A percentile compares a stretch with the other conserved stretches of the same genome.
Conservation (phyloP, 805 yeast species). For the Clavispora asparagi region DNA sequence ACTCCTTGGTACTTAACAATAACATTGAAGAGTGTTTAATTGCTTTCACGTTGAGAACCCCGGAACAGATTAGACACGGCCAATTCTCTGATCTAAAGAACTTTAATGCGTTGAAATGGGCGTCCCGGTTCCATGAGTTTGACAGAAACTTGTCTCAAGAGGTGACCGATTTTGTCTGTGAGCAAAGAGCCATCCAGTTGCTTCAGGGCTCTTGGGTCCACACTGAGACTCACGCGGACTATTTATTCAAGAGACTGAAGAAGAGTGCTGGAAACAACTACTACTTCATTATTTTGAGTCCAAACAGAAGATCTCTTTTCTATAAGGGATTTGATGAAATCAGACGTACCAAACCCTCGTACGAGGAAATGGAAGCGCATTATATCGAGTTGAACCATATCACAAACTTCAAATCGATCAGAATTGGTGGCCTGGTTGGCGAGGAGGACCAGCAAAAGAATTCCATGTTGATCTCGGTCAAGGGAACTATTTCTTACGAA, state of each 20-base stretch:
- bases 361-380: slow-evolving; percentile 51
- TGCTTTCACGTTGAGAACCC: slow-evolving; percentile 35
- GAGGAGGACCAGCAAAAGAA: slow-evolving; percentile 41
- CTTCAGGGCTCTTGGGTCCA: slow-evolving; percentile 81
- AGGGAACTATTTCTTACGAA: slow-evolving; percentile 53
- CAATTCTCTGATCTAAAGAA: slow-evolving; percentile 46
- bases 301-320: slow-evolving; percentile 56
- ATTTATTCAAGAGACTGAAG: slow-evolving; percentile 15
- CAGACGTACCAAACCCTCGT: slow-evolving; percentile 45
- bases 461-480: slow-evolving; percentile 46
- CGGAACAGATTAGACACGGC: slow-evolving; percentile 45
- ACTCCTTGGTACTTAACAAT: slow-evolving; percentile 12
- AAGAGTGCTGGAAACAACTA: slow-evolving; percentile 26
- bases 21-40: slow-evolving; percentile 43
- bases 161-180: slow-evolving; percentile 65
- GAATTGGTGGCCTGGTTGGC: slow-evolving; percentile 37
- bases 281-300: slow-evolving; percentile 59
- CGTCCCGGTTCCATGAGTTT: slow-evolving; percentile 41
- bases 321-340: slow-evolving; percentile 55
- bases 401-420: slow-evolving; percentile 43
- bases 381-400: slow-evolving; percentile 51
- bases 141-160: slow-evolving; percentile 48
- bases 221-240: slow-evolving; percentile 49
- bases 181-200: slow-evolving; percentile 66
- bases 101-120: slow-evolving; percentile 40